Conservation (phyloP, 129 eudicot genomes). For the Lactuca sativa region DNA sequence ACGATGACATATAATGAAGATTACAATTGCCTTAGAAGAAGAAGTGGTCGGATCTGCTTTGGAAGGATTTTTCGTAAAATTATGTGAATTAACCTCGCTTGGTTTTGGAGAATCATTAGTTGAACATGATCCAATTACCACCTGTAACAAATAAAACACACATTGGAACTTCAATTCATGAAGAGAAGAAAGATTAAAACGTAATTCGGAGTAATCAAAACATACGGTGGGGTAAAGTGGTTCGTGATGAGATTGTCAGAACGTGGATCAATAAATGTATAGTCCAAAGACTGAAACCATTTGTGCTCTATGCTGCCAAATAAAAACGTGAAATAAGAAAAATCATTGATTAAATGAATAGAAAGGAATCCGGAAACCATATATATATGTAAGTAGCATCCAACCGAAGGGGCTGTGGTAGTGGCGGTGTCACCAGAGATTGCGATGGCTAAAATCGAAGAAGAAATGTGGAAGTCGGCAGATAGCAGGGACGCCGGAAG, state of each 20-base stretch:
- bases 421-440: too few species aligned
- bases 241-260: slow-evolving; percentile 16
- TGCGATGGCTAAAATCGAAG: too few species aligned
- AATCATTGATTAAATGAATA: too few species aligned
- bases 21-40: slow-evolving; percentile 17
- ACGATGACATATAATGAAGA: slow-evolving; percentile 4
- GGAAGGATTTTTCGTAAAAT: background rate
- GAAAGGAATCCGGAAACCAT: too few species aligned
- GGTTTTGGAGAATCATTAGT: slow-evolving; percentile 3
- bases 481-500: too few species aligned
- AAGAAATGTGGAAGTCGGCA: too few species aligned
- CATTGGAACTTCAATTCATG: background rate
- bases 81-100: background rate
- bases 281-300: too few species aligned
- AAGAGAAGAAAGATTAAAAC: background rate
- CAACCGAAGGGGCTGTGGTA: too few species aligned
- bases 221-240: slow-evolving; percentile 5
- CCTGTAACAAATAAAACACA: slow-evolving; percentile 18
- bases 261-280: background rate
- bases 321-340: too few species aligned
- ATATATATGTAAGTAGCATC: too few species aligned
- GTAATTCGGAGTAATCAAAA: background rate
- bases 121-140: slow-evolving; percentile 7
- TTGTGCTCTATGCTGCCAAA: too few species aligned
- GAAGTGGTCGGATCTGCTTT: slow-evolving; percentile 23